Evolutionary conservation across 257 asterid genomes (phyloP).

Genomic region (Eucommia ulmoides): DNA sequence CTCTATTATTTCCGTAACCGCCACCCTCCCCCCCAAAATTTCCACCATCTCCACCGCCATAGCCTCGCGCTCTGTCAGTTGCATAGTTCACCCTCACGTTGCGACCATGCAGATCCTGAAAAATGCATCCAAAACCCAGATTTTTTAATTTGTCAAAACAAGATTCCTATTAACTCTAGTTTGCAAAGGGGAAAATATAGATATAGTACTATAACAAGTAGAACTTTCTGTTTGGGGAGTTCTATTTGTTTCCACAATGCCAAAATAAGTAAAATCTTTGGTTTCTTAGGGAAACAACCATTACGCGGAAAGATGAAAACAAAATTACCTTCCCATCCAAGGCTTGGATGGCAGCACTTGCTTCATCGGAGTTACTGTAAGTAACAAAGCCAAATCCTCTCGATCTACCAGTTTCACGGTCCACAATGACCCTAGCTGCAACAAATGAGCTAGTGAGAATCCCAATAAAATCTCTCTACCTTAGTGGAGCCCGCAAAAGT

Average conservation of each 20-base stretch:
- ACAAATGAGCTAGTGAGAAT: too few species aligned
- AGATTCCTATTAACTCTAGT: too few species aligned
- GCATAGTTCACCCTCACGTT: constrained; percentile 56
- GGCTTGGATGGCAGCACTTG: constrained; percentile 86
- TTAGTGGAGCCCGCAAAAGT: too few species aligned
- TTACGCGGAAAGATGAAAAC: not conserved
- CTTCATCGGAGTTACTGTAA: constrained; percentile 44
- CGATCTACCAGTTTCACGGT: constrained; percentile 73
- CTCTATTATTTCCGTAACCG: constrained; percentile 6
- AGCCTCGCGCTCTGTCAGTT: constrained; percentile 50
- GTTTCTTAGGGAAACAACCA: not conserved
- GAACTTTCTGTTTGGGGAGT: too few species aligned
- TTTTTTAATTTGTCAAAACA: too few species aligned
- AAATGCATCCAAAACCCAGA: not conserved
- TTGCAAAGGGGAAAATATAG: too few species aligned
- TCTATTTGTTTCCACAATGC: too few species aligned
- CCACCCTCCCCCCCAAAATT: constrained; percentile 11
- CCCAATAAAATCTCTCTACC: too few species aligned
- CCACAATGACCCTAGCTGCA: constrained; percentile 62
- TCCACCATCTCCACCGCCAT: constrained; percentile 30
- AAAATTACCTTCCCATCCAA: constrained; percentile 64
- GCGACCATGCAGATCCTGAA: constrained; percentile 79
- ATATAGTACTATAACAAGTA: too few species aligned
- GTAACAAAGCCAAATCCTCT: constrained; percentile 91
- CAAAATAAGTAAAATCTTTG: too few species aligned